A percentile compares a stretch with the other conserved stretches of the same genome.
Conservation (phyloP, 2,329 filamentous ascomycete genomes). For the Hypoxylon sp. region DNA sequence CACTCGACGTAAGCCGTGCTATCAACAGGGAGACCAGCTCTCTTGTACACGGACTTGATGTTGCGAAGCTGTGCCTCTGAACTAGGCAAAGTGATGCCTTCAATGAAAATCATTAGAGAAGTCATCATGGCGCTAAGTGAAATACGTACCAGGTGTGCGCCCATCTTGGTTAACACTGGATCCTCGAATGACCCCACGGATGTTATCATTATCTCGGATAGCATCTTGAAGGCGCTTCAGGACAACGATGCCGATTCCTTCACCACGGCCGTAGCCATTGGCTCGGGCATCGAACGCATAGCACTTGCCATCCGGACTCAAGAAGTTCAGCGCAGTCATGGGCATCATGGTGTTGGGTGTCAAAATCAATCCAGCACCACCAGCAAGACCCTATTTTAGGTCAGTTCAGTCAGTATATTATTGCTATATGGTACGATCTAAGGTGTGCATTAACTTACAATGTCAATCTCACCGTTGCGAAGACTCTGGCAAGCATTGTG, state of each 20-base stretch:
- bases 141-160: slow-evolving; percentile 35
- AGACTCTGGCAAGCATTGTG: slow-evolving; percentile 60
- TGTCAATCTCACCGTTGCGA: slow-evolving; percentile 53
- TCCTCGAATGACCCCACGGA: slow-evolving; percentile 38
- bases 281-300: slow-evolving; percentile 44
- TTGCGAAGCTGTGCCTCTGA: slow-evolving; percentile 56
- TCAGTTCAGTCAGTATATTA: slow-evolving; percentile 12
- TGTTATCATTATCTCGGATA: slow-evolving; percentile 38
- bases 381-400: slow-evolving; percentile 57
- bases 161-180: slow-evolving; percentile 42
- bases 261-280: slow-evolving; percentile 36
- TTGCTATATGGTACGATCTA: slow-evolving; percentile 26
- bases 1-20: slow-evolving; percentile 70
- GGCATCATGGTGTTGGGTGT: slow-evolving; percentile 70
- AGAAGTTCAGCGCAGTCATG: slow-evolving; percentile 69
- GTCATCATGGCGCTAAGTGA: neutral
- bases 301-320: slow-evolving; percentile 63
- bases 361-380: slow-evolving; percentile 68
- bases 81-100: slow-evolving; percentile 72
- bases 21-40: slow-evolving; percentile 60
- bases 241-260: slow-evolving; percentile 33
- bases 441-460: slow-evolving; percentile 44
- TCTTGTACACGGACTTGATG: slow-evolving; percentile 64
- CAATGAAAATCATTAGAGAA: slow-evolving; percentile 24
- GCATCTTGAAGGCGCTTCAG: slow-evolving; percentile 39